Conservation (phyloP, 805 yeast genomes). For the Teunomyces funiuensis region DNA sequence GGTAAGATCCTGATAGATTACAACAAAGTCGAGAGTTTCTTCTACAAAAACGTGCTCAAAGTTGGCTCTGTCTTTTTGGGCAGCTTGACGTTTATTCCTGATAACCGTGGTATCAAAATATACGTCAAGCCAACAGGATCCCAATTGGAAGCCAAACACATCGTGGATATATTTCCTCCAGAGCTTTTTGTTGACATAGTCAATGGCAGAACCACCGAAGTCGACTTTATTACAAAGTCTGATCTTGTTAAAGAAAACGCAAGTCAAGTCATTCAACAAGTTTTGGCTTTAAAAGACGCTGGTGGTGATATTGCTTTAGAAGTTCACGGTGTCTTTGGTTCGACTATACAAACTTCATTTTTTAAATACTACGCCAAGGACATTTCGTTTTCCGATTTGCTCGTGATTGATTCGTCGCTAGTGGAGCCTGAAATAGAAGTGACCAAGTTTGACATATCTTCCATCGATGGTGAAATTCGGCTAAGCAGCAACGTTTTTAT, state of each 20-base stretch:
- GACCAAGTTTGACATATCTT: conserved; percentile 12
- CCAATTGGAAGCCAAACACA: conserved; percentile 16
- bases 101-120: conserved; percentile 16
- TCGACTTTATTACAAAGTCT: conserved; percentile 26
- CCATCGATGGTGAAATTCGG: conserved; percentile 10
- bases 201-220: conserved; percentile 18
- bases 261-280: conserved; percentile 12
- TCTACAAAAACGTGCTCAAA: conserved; percentile 22
- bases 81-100: conserved; percentile 20
- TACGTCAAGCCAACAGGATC: conserved; percentile 16
- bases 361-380: conserved; percentile 15
- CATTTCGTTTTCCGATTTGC: conserved; percentile 15
- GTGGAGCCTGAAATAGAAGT: conserved; percentile 17
- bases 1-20: conserved; percentile 29
- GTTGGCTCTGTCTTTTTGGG: conserved; percentile 24
- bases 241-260: conserved; percentile 18
- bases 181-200: conserved; percentile 20
- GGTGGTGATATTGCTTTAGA: conserved; percentile 20
- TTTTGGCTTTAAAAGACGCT: conserved; percentile 12
- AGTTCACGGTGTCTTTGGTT: conserved; percentile 19
- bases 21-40: conserved; percentile 19
- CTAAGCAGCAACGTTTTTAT: conserved; percentile 11
- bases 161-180: conserved; percentile 26
- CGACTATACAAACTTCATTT: conserved; percentile 18
- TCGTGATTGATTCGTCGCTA: conserved; percentile 9